A percentile compares a stretch with the other conserved stretches of the same genome.
Evolutionary conservation across 177 flowering plant genomes (phyloP).

Genomic region (Vitis hybrid): DNA sequence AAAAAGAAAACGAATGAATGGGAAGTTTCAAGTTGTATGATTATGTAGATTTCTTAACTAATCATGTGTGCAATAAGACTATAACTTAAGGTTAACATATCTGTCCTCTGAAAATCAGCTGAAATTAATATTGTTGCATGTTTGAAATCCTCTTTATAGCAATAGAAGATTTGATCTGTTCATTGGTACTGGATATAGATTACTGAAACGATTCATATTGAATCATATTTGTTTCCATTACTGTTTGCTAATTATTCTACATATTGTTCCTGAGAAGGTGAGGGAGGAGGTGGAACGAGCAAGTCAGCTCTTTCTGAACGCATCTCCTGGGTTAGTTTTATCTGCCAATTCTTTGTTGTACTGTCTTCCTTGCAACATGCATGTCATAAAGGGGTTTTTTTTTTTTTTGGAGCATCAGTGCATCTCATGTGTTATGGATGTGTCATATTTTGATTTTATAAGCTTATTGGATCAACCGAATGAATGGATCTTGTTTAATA

Average conservation of each 20-base stretch:
- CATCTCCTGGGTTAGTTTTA: constrained; percentile 38
- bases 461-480: not conserved
- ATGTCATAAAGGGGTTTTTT: not conserved
- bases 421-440: not conserved
- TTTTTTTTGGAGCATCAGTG: not conserved
- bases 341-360: not conserved
- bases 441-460: not conserved
- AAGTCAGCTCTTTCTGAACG: constrained; percentile 11
- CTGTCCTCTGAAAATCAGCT: not conserved
- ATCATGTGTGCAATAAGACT: not conserved
- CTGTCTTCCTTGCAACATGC: not conserved
- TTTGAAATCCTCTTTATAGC: not conserved
- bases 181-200: not conserved
- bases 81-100: not conserved
- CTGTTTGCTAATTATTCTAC: constrained; percentile 9
- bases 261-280: constrained; percentile 37
- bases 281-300: constrained; percentile 54
- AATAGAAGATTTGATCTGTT: not conserved
- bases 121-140: not conserved
- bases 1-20: no score
- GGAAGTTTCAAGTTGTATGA: not conserved
- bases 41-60: not conserved
- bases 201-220: not conserved
- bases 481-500: constrained; percentile 2
- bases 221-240: not conserved